Conservation (phyloP, 2,329 filamentous ascomycete species). For the Alternaria metachromatica region DNA sequence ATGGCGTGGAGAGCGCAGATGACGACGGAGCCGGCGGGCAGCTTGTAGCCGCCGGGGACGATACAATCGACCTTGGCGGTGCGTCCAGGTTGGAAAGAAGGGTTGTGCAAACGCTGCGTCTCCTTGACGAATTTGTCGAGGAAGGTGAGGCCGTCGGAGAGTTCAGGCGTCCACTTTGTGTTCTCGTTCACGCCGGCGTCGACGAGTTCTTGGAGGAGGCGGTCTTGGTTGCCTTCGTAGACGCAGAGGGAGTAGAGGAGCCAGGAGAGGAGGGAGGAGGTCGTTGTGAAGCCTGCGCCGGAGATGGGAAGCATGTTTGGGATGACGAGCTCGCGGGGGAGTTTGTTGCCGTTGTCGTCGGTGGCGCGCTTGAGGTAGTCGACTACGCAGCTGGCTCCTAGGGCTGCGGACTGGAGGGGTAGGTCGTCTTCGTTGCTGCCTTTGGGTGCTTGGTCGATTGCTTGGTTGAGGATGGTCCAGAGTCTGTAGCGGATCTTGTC, state of each 20-base stretch:
- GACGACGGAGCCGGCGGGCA: constrained; percentile 61
- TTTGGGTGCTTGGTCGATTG: constrained; percentile 14
- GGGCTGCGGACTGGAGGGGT: constrained; percentile 45
- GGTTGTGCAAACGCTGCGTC: constrained; percentile 29
- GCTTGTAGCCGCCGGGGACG: constrained; percentile 64
- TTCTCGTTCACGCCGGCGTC: constrained; percentile 24
- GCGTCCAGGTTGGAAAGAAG: constrained; percentile 55
- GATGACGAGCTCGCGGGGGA: constrained; percentile 21
- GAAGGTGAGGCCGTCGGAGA: constrained; percentile 24
- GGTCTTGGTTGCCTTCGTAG: constrained; percentile 27
- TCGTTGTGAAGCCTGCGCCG: constrained; percentile 30
- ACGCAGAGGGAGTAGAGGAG: constrained; percentile 25
- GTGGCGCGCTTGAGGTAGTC: constrained; percentile 28
- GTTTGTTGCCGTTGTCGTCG: constrained; percentile 31
- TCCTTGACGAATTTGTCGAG: constrained; percentile 33
- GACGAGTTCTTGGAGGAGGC: constrained; percentile 28
- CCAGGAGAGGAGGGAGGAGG: constrained; percentile 30
- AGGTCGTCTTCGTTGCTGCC: constrained; percentile 17
- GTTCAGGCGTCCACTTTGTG: constrained; percentile 26
- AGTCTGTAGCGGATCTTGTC: constrained; percentile 8
- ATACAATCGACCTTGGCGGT: constrained; percentile 64
- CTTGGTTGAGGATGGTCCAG: constrained; percentile 8
- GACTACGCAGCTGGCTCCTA: constrained; percentile 40
- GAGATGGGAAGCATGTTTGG: constrained; percentile 16
- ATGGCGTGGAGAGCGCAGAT: constrained; percentile 58